Conservation (phyloP, 148 eudicot genomes). For the Bassia scoparia region DNA sequence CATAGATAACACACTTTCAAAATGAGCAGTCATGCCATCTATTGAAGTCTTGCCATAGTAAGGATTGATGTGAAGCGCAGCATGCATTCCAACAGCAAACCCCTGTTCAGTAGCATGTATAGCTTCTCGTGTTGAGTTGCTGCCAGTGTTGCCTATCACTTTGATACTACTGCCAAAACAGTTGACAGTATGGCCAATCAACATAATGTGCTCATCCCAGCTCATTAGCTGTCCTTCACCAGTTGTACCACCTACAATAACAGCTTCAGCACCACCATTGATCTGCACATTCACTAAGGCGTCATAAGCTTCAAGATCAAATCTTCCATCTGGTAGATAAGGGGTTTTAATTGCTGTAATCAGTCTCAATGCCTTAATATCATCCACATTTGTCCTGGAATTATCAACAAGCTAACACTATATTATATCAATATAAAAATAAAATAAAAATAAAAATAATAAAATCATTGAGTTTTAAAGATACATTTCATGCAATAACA, state of each 20-base stretch:
- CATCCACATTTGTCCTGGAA: slow-evolving; percentile 76
- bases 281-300: slow-evolving; percentile 77
- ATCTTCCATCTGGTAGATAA: slow-evolving; percentile 88
- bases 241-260: slow-evolving; percentile 89
- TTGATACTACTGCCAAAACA: slow-evolving; percentile 74
- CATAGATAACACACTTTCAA: slow-evolving; percentile 68
- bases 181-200: slow-evolving; percentile 82
- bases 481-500: too few relatives aligned
- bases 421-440: neutral
- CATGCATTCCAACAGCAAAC: slow-evolving; percentile 92
- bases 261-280: slow-evolving; percentile 62
- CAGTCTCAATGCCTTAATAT: slow-evolving; percentile 64
- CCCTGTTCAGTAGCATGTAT: slow-evolving; percentile 91
- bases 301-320: slow-evolving; percentile 93
- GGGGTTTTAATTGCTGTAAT: slow-evolving; percentile 89
- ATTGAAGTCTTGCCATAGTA: slow-evolving; percentile 83
- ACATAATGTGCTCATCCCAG: slow-evolving; percentile 97
- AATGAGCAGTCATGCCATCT: slow-evolving; percentile 72
- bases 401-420: slow-evolving; percentile 9
- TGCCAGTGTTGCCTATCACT: slow-evolving; percentile 88
- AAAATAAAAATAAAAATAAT: too few relatives aligned
- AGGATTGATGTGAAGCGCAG: slow-evolving; percentile 92
- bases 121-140: slow-evolving; percentile 91
- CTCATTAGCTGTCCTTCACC: slow-evolving; percentile 93
- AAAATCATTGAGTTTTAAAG: too few relatives aligned